Evolutionary conservation across 192 early-diverging fungal species (phyloP), one percentile per base, ranked within the genome.

Genomic region (Rhizophagus prolifer): DNA sequence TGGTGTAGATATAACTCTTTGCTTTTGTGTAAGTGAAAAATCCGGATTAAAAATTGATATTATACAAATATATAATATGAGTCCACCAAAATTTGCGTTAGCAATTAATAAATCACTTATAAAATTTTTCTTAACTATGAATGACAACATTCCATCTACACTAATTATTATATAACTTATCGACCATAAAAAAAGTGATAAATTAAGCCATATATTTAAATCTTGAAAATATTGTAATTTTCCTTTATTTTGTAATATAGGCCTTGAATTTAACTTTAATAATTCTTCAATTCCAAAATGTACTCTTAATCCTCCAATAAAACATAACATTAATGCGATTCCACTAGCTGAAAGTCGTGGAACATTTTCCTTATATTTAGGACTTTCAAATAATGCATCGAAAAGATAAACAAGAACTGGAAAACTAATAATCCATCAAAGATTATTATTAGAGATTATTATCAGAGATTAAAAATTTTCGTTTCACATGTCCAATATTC

Each of bases 211-310:
- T 28, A 70, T 1, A 47, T 70, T 70, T 47, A 70, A 70, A 70
- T 70, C 68, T 50, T 50, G 44, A 46, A 70, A 70, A 26, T 47
- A 47, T 70, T 47, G 19, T 70, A 70, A 50, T 70, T 70, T 44
- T 28, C 16, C 68, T 19, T 7, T 21, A 28, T 54, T 50, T 28
- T 28, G n/a, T 47, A 34, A 12, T 23, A 14, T 50, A 10, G 4
- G 41, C 28, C 68, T 7, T 19, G 68, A 2, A 28, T 23, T 23
- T 21, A 23, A 26, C 4, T 44, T 70, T 6, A 70, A 47, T 7
- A 70, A 70, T 28, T 13, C 54, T 28, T 1, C 9, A 28, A 70
- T 25, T 8, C 25, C 26, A 47, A 47, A 30, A 16, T 70, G n/a
- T 6, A 34, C 44, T 47, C 68, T 9, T 47, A 70, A 28, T 10